These are phyloP conservation scores for Alternaria brassicae DNA, from an alignment of 2,329 filamentous ascomycete species.

Conservation along the genomic window DNA sequence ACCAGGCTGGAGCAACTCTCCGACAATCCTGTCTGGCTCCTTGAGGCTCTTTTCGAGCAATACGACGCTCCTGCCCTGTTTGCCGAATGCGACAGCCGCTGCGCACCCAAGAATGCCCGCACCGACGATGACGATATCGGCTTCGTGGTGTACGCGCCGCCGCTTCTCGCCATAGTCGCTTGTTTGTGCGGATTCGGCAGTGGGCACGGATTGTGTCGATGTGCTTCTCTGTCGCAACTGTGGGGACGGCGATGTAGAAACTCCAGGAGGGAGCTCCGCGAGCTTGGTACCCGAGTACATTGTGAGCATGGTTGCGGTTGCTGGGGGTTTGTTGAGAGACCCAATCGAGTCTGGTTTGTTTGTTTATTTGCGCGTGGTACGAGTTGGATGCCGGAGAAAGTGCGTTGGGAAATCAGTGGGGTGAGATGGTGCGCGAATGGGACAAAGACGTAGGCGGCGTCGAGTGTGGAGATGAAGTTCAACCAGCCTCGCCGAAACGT, in stretches of 20 bases:
- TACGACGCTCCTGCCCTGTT: constrained; percentile 89
- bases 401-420: neutral
- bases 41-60: constrained; percentile 88
- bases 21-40: constrained; percentile 94
- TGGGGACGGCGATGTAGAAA: constrained; percentile 20
- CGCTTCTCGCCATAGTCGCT: constrained; percentile 53
- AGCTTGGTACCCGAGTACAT: constrained; percentile 36
- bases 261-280: constrained; percentile 33
- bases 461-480: neutral
- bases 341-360: constrained; percentile 4
- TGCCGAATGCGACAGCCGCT: constrained; percentile 80
- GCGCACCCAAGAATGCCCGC: constrained; percentile 91
- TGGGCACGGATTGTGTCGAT: constrained; percentile 20
- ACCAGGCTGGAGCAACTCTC: constrained; percentile 92
- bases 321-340: constrained; percentile 23
- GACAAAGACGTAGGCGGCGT: neutral
- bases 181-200: constrained; percentile 20
- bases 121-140: constrained; percentile 89
- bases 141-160: constrained; percentile 64
- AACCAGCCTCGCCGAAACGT: constrained; percentile 4
- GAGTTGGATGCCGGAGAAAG: neutral
- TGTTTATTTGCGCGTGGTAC: neutral
- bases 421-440: neutral
- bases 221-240: constrained; percentile 21
- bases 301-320: constrained; percentile 31